Conservation (phyloP, 257 asterid species). For the Nicotiana tabacum region DNA sequence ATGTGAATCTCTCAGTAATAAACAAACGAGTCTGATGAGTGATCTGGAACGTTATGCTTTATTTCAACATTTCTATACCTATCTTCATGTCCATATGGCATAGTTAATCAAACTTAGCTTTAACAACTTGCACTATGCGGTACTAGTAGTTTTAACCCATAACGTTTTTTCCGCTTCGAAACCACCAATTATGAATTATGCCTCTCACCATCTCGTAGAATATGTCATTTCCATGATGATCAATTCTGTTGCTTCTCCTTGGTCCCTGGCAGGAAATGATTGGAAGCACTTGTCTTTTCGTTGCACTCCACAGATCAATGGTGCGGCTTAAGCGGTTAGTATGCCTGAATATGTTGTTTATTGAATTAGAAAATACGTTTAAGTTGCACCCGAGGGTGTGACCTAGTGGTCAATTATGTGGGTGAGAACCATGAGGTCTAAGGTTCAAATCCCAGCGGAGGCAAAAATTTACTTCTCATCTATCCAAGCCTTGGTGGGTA, state of each 20-base stretch:
- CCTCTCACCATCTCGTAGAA: background rate
- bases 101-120: background rate
- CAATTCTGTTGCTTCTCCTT: conserved; percentile 6
- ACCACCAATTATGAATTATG: background rate
- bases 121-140: background rate
- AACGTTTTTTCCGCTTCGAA: background rate
- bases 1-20: too few relatives aligned
- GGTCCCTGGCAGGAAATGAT: conserved; percentile 63
- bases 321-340: conserved; percentile 68
- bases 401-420: too few relatives aligned
- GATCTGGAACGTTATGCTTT: background rate
- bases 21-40: background rate
- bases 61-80: background rate
- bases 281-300: conserved; percentile 74
- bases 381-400: background rate
- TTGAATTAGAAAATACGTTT: background rate
- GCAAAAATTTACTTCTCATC: too few relatives aligned
- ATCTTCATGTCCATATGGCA: background rate
- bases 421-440: too few relatives aligned
- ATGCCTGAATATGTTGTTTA: conserved; percentile 11
- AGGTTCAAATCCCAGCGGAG: too few relatives aligned
- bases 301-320: conserved; percentile 94
- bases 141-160: background rate
- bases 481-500: too few relatives aligned
- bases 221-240: background rate